Conservation (phyloP, 2,329 filamentous ascomycete species). For the Fusarium sp. region DNA sequence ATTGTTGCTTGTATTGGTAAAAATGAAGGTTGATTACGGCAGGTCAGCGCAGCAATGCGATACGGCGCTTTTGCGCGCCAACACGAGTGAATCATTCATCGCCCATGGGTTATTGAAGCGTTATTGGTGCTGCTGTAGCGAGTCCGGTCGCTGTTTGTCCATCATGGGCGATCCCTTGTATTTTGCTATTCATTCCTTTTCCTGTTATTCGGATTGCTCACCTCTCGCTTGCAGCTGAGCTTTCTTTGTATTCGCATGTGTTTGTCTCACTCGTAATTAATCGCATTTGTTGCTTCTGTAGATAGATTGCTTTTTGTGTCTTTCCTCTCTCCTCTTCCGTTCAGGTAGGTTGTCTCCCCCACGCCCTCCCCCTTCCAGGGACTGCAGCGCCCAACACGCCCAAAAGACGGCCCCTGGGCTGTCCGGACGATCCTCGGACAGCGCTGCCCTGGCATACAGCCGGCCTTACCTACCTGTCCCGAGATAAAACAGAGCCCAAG, state of each 20-base stretch:
- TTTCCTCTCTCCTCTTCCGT: slow-evolving; percentile 37
- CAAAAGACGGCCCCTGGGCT: slow-evolving; percentile 28
- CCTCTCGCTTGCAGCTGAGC: slow-evolving; percentile 16
- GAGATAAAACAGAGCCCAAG: slow-evolving; percentile 26
- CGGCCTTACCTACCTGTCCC: slow-evolving; percentile 12
- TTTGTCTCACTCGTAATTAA: slow-evolving; percentile 23
- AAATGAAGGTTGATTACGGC: slow-evolving; percentile 31
- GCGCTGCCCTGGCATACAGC: slow-evolving; percentile 28
- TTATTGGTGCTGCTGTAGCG: slow-evolving; percentile 37
- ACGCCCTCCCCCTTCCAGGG: slow-evolving; percentile 16
- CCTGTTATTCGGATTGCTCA: slow-evolving; percentile 11
- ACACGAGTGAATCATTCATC: slow-evolving; percentile 38
- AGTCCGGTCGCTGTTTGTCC: slow-evolving; percentile 15
- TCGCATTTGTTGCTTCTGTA: slow-evolving; percentile 23
- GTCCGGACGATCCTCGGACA: slow-evolving; percentile 6
- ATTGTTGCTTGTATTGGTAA: slow-evolving; percentile 8
- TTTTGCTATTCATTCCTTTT: slow-evolving; percentile 28
- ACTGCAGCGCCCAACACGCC: slow-evolving; percentile 32
- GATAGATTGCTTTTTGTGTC: slow-evolving; percentile 36
- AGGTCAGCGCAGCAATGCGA: slow-evolving; percentile 36
- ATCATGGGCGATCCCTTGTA: slow-evolving; percentile 7
- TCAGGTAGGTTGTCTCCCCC: slow-evolving; percentile 18
- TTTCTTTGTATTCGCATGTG: slow-evolving; percentile 13
- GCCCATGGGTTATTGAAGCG: slow-evolving; percentile 8
- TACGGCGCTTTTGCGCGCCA: slow-evolving; percentile 3